phyloP scores from a whole-genome alignment of 176 grass and related monocot genomes.

The Eragrostis nindensis region DNA sequence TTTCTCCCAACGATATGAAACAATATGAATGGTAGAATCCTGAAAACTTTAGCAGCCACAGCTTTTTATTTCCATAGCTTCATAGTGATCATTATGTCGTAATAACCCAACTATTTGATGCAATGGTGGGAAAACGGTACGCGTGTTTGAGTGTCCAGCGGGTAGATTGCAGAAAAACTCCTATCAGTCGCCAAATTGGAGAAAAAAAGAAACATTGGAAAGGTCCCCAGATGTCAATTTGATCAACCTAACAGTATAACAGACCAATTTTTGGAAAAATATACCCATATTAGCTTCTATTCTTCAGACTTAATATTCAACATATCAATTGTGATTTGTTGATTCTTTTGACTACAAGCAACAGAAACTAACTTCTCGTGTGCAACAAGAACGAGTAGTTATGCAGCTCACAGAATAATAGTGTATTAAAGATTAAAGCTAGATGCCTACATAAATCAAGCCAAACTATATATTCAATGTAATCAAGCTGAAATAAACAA shows the following conservation, averaged over 20 bases:
- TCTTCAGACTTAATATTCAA: not conserved
- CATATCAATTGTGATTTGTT: not conserved
- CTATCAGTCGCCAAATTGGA: not conserved
- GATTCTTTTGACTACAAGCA: not conserved
- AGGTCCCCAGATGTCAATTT: not conserved
- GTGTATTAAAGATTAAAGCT: not conserved
- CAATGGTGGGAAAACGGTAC: not conserved
- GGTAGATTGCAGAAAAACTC: not conserved
- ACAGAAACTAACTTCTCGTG: not conserved
- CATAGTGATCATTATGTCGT: not conserved
- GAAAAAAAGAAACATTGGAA: not conserved
- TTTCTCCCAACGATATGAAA: constrained; percentile 15
- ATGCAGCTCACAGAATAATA: constrained; percentile 10
- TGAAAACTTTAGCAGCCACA: not conserved
- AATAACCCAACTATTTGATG: not conserved
- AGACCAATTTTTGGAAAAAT: not conserved
- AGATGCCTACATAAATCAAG: not conserved
- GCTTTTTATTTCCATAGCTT: constrained; percentile 2
- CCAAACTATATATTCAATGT: constrained; percentile 15
- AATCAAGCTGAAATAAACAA: constrained; percentile 9
- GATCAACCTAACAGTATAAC: not conserved
- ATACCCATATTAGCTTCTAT: not conserved
- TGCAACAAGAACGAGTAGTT: not conserved
- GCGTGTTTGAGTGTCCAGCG: constrained; percentile 1
- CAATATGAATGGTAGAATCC: constrained; percentile 7